A percentile compares a stretch with the other conserved stretches of the same genome.
Conservation (phyloP, 495 filamentous ascomycete genomes). For the Annulohypoxylon bovei region DNA sequence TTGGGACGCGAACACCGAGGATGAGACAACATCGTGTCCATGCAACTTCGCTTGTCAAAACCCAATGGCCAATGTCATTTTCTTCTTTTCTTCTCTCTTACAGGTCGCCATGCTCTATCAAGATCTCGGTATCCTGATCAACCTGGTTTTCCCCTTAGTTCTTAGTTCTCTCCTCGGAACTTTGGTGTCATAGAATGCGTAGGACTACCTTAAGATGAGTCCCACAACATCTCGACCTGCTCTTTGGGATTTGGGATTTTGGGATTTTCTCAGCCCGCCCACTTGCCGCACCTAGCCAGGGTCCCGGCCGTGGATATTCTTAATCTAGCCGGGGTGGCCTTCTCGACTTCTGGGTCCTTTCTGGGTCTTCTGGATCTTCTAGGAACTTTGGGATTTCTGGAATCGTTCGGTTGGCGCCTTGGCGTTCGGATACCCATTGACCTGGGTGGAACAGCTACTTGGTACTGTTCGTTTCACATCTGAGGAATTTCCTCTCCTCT, state of each 20-base stretch:
- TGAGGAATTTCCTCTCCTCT: slow-evolving; percentile 9
- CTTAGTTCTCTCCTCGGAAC: slow-evolving; percentile 11
- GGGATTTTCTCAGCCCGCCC: slow-evolving; percentile 29
- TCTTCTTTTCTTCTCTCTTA: slow-evolving; percentile 10
- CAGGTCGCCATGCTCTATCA: slow-evolving; percentile 7
- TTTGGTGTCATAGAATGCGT: slow-evolving; percentile 39
- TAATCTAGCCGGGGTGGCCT: slow-evolving; percentile 8
- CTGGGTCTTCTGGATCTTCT: background rate
- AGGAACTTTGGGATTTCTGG: slow-evolving; percentile 29
- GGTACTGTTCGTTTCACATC: slow-evolving; percentile 35
- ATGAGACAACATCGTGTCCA: slow-evolving; percentile 41
- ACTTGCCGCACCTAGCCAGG: slow-evolving; percentile 31
- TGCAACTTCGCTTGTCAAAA: slow-evolving; percentile 48
- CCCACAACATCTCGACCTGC: slow-evolving; percentile 24
- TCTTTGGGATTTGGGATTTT: slow-evolving; percentile 15
- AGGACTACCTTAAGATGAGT: slow-evolving; percentile 34
- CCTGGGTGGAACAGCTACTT: slow-evolving; percentile 22
- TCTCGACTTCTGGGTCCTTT: background rate
- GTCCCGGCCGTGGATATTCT: slow-evolving; percentile 17
- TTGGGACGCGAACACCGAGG: slow-evolving; percentile 20
- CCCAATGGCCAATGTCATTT: slow-evolving; percentile 42
- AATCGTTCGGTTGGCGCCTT: slow-evolving; percentile 40
- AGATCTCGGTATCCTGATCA: slow-evolving; percentile 26
- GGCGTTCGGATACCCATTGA: slow-evolving; percentile 34
- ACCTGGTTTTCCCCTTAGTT: background rate